phyloP scores from a whole-genome alignment of 495 filamentous ascomycete species.

The Aspergillus sclerotiicarbonarius region DNA sequence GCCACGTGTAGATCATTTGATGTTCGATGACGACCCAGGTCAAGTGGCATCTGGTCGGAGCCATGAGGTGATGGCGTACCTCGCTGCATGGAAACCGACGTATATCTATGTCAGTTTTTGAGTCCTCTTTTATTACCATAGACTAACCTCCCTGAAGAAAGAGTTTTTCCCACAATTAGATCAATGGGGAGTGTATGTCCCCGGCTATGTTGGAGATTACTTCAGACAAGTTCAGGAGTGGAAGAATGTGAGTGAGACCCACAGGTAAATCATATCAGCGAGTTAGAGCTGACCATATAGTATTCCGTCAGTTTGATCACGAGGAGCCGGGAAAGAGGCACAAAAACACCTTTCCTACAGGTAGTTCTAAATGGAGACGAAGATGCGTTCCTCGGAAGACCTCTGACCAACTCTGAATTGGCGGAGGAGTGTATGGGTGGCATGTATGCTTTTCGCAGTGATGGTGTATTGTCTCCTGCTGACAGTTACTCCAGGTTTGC shows the following conservation, averaged over 20 bases:
- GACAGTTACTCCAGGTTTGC: background rate
- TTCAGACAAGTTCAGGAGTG: background rate
- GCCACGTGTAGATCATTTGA: background rate
- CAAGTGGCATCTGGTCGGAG: background rate
- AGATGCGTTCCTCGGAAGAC: background rate
- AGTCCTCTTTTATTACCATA: background rate
- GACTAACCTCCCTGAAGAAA: background rate
- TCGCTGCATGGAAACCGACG: background rate
- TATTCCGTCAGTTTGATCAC: background rate
- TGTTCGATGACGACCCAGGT: background rate
- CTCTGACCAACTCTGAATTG: background rate
- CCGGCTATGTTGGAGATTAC: background rate
- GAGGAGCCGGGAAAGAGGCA: background rate
- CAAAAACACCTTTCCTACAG: background rate
- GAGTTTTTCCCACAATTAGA: background rate
- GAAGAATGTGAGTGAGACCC: background rate
- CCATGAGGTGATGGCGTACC: background rate
- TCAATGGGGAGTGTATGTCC: background rate
- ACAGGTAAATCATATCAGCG: background rate
- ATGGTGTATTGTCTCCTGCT: background rate
- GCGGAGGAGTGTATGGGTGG: conserved; percentile 4
- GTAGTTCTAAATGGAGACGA: background rate
- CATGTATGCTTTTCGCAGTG: background rate
- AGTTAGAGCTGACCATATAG: background rate
- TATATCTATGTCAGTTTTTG: background rate